These are phyloP conservation scores for Chaetomiaceae sp. DNA, from an alignment of 2,329 filamentous ascomycete species.

Conservation along the genomic window DNA sequence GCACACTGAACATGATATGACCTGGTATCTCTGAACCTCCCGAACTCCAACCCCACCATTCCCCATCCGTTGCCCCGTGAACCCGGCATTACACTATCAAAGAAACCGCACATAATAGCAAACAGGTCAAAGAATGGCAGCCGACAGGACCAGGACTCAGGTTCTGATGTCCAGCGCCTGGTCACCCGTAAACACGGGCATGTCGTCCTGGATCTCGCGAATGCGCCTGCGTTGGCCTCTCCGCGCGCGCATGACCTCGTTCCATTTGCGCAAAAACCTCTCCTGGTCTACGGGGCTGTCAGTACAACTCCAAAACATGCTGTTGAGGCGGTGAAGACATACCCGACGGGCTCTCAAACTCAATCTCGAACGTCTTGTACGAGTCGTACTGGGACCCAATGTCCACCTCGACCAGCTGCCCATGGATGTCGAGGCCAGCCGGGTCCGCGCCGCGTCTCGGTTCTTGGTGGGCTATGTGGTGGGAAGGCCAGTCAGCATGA, in stretches of 20 bases:
- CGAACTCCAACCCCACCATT: too few relatives aligned
- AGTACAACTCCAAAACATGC: neutral
- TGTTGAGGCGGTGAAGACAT: conserved; percentile 6
- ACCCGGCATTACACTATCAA: too few relatives aligned
- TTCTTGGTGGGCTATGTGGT: conserved; percentile 21
- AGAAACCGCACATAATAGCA: too few relatives aligned
- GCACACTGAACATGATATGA: too few relatives aligned
- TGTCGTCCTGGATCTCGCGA: conserved; percentile 25
- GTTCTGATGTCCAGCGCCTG: conserved; percentile 22
- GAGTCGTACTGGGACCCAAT: conserved; percentile 23
- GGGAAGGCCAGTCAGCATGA: neutral
- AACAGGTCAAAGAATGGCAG: too few relatives aligned
- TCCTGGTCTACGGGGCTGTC: conserved; percentile 21
- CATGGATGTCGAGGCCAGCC: conserved; percentile 25
- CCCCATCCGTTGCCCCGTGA: too few relatives aligned
- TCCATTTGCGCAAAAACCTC: conserved; percentile 28
- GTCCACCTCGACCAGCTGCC: conserved; percentile 22
- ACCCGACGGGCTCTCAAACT: conserved; percentile 29
- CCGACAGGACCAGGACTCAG: too few relatives aligned
- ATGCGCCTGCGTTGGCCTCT: conserved; percentile 21
- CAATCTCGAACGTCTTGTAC: conserved; percentile 29
- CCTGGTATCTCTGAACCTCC: too few relatives aligned
- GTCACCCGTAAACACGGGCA: conserved; percentile 24
- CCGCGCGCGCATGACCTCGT: conserved; percentile 26
- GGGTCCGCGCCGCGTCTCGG: conserved; percentile 19